Evolutionary conservation across 2,329 filamentous ascomycete species (phyloP).

Genomic region (Colletotrichum sp.): DNA sequence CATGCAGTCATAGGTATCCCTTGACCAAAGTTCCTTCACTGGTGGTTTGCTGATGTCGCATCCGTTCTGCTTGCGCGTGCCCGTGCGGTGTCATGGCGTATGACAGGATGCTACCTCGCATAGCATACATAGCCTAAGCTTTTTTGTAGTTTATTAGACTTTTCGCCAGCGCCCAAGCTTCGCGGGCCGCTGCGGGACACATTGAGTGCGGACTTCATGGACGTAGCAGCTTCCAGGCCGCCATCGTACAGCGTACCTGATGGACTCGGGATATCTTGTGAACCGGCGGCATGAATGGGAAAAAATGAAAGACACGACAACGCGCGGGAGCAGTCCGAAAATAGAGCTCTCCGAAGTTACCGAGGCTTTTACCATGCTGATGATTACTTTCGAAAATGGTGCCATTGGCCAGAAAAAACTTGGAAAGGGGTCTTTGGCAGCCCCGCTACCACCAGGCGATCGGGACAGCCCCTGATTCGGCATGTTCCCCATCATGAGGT

Average conservation of each 20-base stretch:
- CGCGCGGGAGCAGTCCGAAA: not conserved
- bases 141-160: not conserved
- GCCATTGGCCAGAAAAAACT: not conserved
- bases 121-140: not conserved
- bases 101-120: not conserved
- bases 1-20: not conserved
- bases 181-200: not conserved
- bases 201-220: not conserved
- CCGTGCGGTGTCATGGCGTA: not conserved
- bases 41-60: not conserved
- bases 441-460: not conserved
- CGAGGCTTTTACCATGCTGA: not conserved
- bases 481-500: not conserved
- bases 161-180: not conserved
- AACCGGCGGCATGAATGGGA: not conserved
- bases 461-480: slow-evolving; percentile 1
- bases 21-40: not conserved
- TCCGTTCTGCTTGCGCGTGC: not conserved
- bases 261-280: not conserved
- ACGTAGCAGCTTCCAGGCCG: not conserved
- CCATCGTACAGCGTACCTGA: not conserved
- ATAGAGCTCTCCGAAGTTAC: not conserved
- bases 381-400: slow-evolving; percentile 1
- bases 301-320: not conserved
- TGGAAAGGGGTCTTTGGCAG: not conserved